Conservation (phyloP, 2,329 filamentous ascomycete genomes). For the Dactylellina sp. region DNA sequence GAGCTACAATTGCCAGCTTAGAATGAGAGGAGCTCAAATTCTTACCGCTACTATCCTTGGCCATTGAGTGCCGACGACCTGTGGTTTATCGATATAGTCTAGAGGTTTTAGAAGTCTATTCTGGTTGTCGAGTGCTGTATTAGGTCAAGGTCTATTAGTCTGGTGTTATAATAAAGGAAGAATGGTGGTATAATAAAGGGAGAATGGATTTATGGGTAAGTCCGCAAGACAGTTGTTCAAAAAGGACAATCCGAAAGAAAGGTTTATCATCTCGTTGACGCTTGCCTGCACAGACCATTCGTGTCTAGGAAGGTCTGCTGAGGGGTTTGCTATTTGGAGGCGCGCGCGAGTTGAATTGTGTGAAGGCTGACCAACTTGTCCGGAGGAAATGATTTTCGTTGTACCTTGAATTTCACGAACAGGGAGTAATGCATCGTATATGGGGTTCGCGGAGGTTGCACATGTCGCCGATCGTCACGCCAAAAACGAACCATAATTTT, state of each 20-base stretch:
- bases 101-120: conserved; percentile 14
- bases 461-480: no score
- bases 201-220: conserved; percentile 49
- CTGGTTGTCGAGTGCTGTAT: conserved; percentile 45
- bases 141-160: conserved; percentile 49
- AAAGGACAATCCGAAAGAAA: conserved; percentile 53
- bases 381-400: no score
- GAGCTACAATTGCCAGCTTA: conserved; percentile 51
- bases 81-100: conserved; percentile 17
- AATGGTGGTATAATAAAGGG: no score
- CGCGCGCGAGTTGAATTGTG: no score
- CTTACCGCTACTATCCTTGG: conserved; percentile 36
- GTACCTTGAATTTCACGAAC: no score
- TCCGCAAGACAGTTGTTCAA: conserved; percentile 44
- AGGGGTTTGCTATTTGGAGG: no score
- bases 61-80: conserved; percentile 48
- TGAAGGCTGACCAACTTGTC: no score
- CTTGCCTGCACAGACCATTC: conserved; percentile 57
- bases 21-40: conserved; percentile 47
- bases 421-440: no score
- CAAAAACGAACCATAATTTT: no score
- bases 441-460: no score
- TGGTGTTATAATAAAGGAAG: conserved; percentile 52
- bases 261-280: conserved; percentile 55
- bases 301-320: no score